Evolutionary conservation across 2,329 filamentous ascomycete species (phyloP).

Genomic region (Alternaria triticimaculans): DNA sequence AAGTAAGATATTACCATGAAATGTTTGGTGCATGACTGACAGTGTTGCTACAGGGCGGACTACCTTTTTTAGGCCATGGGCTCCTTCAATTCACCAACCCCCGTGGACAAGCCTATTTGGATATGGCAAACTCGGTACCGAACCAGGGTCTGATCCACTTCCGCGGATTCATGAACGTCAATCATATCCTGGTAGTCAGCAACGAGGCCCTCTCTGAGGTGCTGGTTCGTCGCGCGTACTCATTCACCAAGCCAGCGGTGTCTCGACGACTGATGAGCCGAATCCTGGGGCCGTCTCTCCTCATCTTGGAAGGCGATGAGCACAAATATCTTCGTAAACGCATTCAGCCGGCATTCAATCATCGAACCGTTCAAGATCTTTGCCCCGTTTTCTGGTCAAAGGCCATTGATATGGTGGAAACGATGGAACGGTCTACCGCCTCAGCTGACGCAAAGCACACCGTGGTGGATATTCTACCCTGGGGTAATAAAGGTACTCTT

Average conservation of each 20-base stretch:
- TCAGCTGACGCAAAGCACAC: background rate
- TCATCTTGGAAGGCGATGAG: conserved; percentile 2
- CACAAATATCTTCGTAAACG: background rate
- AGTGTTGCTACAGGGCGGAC: background rate
- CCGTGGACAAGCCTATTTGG: conserved; percentile 1
- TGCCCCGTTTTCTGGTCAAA: conserved; percentile 1
- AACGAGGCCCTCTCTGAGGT: conserved; percentile 2
- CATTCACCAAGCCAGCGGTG: background rate
- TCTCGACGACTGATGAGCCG: background rate
- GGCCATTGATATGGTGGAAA: background rate
- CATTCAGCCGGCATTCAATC: background rate
- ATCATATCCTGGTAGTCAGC: background rate
- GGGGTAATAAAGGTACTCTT: background rate
- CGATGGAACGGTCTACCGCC: background rate
- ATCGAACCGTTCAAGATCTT: background rate
- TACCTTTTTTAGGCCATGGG: background rate
- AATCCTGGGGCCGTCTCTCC: background rate
- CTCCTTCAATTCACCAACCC: conserved; percentile 1
- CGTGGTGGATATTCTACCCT: background rate
- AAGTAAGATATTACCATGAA: background rate
- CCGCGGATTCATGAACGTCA: background rate
- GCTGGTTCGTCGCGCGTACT: background rate
- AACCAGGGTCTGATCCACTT: conserved; percentile 2
- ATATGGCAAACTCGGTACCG: background rate
- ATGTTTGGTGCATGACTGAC: background rate